Conservation (phyloP, 768 basidiomycete genomes). For the Mycena albidolilacea region DNA sequence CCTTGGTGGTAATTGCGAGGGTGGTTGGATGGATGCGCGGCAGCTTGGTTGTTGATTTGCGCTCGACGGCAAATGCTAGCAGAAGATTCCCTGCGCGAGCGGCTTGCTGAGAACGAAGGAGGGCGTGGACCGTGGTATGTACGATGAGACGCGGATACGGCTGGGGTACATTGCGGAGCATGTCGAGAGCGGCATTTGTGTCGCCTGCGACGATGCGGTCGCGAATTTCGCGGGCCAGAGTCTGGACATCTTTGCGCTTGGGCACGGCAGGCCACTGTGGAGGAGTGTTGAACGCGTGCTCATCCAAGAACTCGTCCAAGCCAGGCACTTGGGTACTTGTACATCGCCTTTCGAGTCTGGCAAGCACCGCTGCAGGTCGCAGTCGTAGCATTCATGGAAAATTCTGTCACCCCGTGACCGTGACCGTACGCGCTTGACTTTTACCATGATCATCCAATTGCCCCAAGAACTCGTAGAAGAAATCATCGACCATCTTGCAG, state of each 20-base stretch:
- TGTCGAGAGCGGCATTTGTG: background rate
- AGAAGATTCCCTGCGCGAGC: slow-evolving; percentile 11
- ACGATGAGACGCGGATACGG: slow-evolving; percentile 22
- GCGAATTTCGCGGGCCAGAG: slow-evolving; percentile 21
- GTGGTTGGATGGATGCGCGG: slow-evolving; percentile 24
- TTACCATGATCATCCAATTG: too few relatives aligned
- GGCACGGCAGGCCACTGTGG: slow-evolving; percentile 1
- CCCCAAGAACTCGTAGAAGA: background rate
- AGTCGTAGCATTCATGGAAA: too few relatives aligned
- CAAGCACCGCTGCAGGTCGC: too few relatives aligned
- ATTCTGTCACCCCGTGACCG: too few relatives aligned
- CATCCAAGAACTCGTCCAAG: too few relatives aligned
- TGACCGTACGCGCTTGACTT: too few relatives aligned
- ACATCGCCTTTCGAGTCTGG: too few relatives aligned
- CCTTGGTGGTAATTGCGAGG: background rate
- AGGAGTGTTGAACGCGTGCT: too few relatives aligned
- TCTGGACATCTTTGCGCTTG: background rate
- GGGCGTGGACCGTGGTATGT: slow-evolving; percentile 27
- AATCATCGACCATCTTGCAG: background rate
- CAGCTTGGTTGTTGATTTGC: background rate
- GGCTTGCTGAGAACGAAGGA: slow-evolving; percentile 2
- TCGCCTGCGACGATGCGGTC: background rate
- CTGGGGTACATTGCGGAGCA: background rate
- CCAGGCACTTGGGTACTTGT: too few relatives aligned
- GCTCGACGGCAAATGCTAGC: background rate